Evolutionary conservation across 179 eudicot species (phyloP).

Genomic region (Nepenthes alata): DNA sequence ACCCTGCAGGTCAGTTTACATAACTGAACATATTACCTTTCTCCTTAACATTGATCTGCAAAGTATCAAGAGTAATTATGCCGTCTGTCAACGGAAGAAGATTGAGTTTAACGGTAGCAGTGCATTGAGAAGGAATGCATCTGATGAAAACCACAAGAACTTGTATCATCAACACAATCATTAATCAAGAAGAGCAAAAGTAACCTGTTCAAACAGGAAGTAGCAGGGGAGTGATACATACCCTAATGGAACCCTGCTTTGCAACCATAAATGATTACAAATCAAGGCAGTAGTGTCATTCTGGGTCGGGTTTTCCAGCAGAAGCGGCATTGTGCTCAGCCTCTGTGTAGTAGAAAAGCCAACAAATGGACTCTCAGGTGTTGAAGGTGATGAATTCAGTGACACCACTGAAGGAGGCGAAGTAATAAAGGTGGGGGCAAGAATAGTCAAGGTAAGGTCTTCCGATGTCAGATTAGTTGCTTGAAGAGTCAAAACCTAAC

Average conservation of each 20-base stretch:
- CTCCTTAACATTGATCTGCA: slow-evolving; percentile 75
- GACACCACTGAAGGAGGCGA: slow-evolving; percentile 75
- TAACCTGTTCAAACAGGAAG: not conserved
- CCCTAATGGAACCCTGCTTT: slow-evolving; percentile 94
- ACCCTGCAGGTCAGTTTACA: too few species aligned
- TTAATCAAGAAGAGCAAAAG: not conserved
- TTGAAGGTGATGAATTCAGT: slow-evolving; percentile 51
- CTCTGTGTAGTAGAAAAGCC: slow-evolving; percentile 30
- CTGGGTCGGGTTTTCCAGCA: slow-evolving; percentile 24
- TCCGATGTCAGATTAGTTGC: slow-evolving; percentile 92
- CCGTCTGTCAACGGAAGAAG: slow-evolving; percentile 93
- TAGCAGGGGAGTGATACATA: slow-evolving; percentile 12
- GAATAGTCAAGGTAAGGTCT: slow-evolving; percentile 72
- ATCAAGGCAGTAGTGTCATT: slow-evolving; percentile 47
- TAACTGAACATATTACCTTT: slow-evolving; percentile 42
- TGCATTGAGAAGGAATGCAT: slow-evolving; percentile 79
- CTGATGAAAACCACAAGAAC: slow-evolving; percentile 27
- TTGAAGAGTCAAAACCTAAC: slow-evolving; percentile 90
- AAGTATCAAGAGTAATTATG: slow-evolving; percentile 85
- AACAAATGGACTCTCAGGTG: slow-evolving; percentile 49
- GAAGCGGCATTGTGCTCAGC: slow-evolving; percentile 24
- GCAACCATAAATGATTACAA: slow-evolving; percentile 91
- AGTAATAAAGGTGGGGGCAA: slow-evolving; percentile 82
- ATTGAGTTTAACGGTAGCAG: slow-evolving; percentile 85
- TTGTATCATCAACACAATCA: not conserved